Conservation (phyloP, 202 grass and related monocot species). For the Zoysia matrella region DNA sequence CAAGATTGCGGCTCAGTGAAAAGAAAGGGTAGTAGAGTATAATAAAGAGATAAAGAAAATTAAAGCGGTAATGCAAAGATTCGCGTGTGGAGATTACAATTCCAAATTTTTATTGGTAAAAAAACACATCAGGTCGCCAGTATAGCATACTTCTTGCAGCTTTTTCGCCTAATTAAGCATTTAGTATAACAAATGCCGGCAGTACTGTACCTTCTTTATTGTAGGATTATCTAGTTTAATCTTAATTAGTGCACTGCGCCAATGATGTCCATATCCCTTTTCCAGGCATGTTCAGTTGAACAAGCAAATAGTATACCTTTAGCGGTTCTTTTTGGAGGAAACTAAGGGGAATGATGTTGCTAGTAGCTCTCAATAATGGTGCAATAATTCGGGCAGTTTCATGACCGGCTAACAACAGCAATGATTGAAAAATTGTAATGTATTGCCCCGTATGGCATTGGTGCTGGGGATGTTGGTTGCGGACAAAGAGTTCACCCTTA, state of each 20-base stretch:
- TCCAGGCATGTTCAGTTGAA: conserved; percentile 7
- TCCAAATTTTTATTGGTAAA: conserved; percentile 19
- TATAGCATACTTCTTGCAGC: background rate
- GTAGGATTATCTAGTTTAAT: conserved; percentile 30
- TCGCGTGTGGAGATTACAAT: conserved; percentile 26
- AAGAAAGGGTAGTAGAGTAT: conserved; percentile 4
- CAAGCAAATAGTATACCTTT: background rate
- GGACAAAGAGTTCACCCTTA: background rate
- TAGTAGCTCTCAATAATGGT: conserved; percentile 40
- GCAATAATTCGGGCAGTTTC: conserved; percentile 39
- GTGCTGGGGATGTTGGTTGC: conserved; percentile 7
- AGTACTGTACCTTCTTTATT: background rate
- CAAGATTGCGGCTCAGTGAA: background rate
- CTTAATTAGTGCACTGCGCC: conserved; percentile 6
- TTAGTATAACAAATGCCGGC: background rate
- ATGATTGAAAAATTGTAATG: conserved; percentile 28
- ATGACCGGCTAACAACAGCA: conserved; percentile 29
- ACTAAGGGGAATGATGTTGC: conserved; percentile 6
- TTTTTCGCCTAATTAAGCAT: background rate
- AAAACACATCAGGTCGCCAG: conserved; percentile 27
- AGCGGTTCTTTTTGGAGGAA: conserved; percentile 37
- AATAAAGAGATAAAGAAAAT: conserved; percentile 18
- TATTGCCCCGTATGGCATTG: conserved; percentile 30
- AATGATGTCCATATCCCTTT: background rate
- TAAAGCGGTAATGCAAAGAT: conserved; percentile 35